phyloP scores from a whole-genome alignment of 2,329 filamentous ascomycete species.

The Fusarium marasasianum region DNA sequence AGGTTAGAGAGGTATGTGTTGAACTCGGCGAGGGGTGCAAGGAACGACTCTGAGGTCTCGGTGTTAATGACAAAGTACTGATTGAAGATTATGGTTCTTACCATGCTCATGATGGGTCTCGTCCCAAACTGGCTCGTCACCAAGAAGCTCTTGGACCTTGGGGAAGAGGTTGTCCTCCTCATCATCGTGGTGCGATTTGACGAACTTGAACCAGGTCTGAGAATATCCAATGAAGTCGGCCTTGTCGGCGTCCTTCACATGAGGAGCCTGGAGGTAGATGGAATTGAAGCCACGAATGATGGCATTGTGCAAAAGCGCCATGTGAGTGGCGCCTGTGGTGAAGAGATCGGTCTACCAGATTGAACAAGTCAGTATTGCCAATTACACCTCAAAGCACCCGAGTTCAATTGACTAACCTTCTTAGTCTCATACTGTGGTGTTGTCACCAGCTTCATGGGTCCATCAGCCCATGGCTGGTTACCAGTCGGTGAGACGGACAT shows the following conservation, averaged over 20 bases:
- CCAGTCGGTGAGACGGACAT: conserved; percentile 41
- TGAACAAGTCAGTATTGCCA: not conserved
- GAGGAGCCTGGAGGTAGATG: conserved; percentile 68
- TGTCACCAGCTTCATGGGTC: conserved; percentile 62
- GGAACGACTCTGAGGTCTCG: conserved; percentile 54
- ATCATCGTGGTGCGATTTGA: conserved; percentile 68
- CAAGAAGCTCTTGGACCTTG: conserved; percentile 61
- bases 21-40: conserved; percentile 61
- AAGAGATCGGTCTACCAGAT: conserved; percentile 62
- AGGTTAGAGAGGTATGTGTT: conserved; percentile 60
- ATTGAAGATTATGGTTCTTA: conserved; percentile 39
- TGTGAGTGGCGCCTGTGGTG: conserved; percentile 67
- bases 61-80: not conserved
- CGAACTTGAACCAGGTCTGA: conserved; percentile 66
- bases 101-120: conserved; percentile 66
- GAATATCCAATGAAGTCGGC: conserved; percentile 66
- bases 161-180: conserved; percentile 67
- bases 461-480: conserved; percentile 59
- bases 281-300: conserved; percentile 72
- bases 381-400: not conserved
- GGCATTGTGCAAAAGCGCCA: conserved; percentile 69
- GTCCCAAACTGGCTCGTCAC: conserved; percentile 60
- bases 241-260: conserved; percentile 61
- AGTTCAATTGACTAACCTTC: conserved; percentile 52
- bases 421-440: conserved; percentile 64